Evolutionary conservation across 805 yeast species (phyloP).

Genomic region (Brettanomyces naardenensis): DNA sequence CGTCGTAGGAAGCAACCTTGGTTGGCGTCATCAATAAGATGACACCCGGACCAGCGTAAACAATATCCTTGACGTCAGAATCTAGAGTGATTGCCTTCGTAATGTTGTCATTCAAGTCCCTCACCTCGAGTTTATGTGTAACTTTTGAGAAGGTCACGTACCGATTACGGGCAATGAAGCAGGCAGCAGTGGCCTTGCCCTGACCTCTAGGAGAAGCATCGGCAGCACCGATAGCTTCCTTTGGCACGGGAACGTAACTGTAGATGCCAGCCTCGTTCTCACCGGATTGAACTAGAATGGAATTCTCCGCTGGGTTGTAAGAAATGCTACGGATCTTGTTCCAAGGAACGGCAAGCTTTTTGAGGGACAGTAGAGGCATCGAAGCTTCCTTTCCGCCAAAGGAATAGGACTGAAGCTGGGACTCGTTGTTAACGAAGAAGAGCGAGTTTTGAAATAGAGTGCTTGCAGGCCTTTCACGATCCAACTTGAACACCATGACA

Average conservation of each 20-base stretch:
- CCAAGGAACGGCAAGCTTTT: slow-evolving; percentile 81
- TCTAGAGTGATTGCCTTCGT: slow-evolving; percentile 78
- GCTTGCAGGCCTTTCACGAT: slow-evolving; percentile 95
- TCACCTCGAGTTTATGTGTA: slow-evolving; percentile 64
- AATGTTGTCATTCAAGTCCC: slow-evolving; percentile 71
- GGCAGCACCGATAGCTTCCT: slow-evolving; percentile 85
- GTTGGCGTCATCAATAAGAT: slow-evolving; percentile 66
- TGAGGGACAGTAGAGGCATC: slow-evolving; percentile 75
- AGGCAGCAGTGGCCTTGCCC: slow-evolving; percentile 80
- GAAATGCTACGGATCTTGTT: slow-evolving; percentile 76
- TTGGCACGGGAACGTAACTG: slow-evolving; percentile 71
- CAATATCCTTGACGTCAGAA: slow-evolving; percentile 67
- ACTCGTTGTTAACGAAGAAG: slow-evolving; percentile 72
- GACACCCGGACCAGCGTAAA: slow-evolving; percentile 75
- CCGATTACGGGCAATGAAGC: slow-evolving; percentile 91
- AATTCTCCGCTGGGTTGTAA: slow-evolving; percentile 87
- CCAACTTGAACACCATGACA: slow-evolving; percentile 94
- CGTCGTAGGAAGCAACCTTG: slow-evolving; percentile 77
- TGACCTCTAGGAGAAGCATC: slow-evolving; percentile 77
- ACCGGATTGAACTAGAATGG: slow-evolving; percentile 75
- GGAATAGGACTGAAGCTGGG: slow-evolving; percentile 78
- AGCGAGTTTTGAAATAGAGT: slow-evolving; percentile 64
- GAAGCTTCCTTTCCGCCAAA: slow-evolving; percentile 55
- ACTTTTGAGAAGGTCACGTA: slow-evolving; percentile 72
- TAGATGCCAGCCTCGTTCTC: slow-evolving; percentile 60